Base-by-base conservation (phyloP, 1,284 basidiomycete species). In the Trichosporon coremiiforme region DNA sequence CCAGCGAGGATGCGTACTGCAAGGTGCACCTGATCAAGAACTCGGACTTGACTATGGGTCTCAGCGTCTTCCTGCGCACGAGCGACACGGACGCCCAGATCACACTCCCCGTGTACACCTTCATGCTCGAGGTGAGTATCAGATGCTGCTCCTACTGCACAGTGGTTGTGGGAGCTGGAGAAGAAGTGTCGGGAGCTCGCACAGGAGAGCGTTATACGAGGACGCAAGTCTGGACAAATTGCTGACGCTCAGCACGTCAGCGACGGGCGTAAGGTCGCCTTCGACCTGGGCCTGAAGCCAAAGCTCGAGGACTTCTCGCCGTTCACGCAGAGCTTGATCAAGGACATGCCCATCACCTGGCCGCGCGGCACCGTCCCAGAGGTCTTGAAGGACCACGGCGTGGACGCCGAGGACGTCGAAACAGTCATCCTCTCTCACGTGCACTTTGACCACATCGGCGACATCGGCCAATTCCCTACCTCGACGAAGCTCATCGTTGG, bases 401-500 rank as follows among this genome's bases (percentile, higher is more conserved):
- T 70, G 3, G 45, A 45, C 12, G 53, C 64, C 36, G 41, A 68
- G 60, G 41, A 29, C 4, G 50, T 73, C 67, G 69, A 70, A 41
- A 65, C 68, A 0, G 69, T 73, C 10, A 36, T 73, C 17, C 67
- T 70, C 13, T 66, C 65, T 20, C 71, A 73, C 69, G 65, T 63
- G 7, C 71, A 73, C 55, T 73, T 70, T 20, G 71, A 73, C 69
- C 71, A 73, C 65, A 73, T 70, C 50, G 71, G 71, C 53, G 69
- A 73, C 66, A 73, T 73, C 17, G 50, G 67, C 41, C 65, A 69
- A 62, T 73, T 70, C 69, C 71, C 70, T 2, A 68, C 65, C 7
- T 62, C 35, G 29, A 66, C 68, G 50, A 70, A 71, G 66, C 68
- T 74, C 17, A 68, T 72, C 65, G 66, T 74, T 25, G 73, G 73